Evolutionary conservation across 2,329 filamentous ascomycete species (phyloP).

Genomic region (Chrysoporthe cubensis): DNA sequence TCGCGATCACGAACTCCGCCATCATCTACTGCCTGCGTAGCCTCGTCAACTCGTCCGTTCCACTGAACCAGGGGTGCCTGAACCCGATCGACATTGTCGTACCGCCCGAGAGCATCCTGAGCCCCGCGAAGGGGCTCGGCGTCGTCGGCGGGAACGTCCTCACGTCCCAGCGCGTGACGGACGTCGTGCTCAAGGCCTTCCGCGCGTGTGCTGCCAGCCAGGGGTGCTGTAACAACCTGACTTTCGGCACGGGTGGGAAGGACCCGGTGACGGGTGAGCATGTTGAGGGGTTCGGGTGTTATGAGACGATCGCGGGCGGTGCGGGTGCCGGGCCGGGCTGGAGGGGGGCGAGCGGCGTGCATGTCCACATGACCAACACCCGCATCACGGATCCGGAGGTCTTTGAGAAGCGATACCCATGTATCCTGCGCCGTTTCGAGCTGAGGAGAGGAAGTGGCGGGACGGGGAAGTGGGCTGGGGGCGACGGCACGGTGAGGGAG

Average conservation of each 20-base stretch:
- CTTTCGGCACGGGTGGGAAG: conserved; percentile 39
- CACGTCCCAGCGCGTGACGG: conserved; percentile 39
- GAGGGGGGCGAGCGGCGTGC: conserved; percentile 38
- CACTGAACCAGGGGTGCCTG: conserved; percentile 43
- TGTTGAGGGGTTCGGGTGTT: conserved; percentile 40
- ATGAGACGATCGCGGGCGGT: conserved; percentile 42
- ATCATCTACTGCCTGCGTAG: conserved; percentile 43
- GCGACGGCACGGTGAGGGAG: conserved; percentile 70
- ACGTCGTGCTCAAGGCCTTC: conserved; percentile 38
- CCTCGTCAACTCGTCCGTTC: conserved; percentile 40
- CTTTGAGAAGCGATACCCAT: conserved; percentile 41
- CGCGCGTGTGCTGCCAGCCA: conserved; percentile 34
- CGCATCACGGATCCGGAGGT: conserved; percentile 44
- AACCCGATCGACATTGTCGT: conserved; percentile 38
- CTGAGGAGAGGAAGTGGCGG: conserved; percentile 35
- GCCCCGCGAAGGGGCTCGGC: conserved; percentile 35
- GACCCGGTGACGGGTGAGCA: conserved; percentile 35
- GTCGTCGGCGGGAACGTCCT: conserved; percentile 64
- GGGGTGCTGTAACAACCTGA: conserved; percentile 39
- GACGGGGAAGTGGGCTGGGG: conserved; percentile 54
- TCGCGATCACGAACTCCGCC: conserved; percentile 43
- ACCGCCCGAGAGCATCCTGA: conserved; percentile 38
- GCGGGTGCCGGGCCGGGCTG: conserved; percentile 38
- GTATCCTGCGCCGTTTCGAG: conserved; percentile 38
- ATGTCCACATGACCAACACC: conserved; percentile 44